Evolutionary conservation across 768 basidiomycete genomes (phyloP), one percentile per base, ranked within the genome.

Genomic region (Lanmaoa rubissima): DNA sequence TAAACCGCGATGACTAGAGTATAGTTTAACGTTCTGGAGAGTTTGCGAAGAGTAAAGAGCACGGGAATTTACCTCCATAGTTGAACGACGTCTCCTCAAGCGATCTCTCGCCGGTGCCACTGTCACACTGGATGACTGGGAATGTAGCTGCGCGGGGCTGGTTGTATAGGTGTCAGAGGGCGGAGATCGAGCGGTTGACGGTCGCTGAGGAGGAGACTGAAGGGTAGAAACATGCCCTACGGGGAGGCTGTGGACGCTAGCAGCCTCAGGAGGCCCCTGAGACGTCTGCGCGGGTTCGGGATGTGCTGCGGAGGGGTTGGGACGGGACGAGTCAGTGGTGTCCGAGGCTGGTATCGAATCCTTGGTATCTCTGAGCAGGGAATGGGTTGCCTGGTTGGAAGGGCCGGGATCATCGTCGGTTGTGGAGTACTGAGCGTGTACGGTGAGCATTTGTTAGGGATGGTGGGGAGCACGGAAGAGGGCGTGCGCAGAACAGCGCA

Each of bases 161-260:
- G 32, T 7, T 14, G 48, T 38, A 45, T 41, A 32, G 38, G 16
- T 0, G 40, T 52, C 58, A n/a, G 54, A 24, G 38, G 53, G 62
- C 19, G 67, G 58, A 19, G 62, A 64, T 47, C 71, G 70, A n/a
- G 70, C 65, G 28, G 78, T 71, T 1, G 73, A 70, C 3, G 73
- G 73, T 12, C 70, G 68, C 41, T 69, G 61, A 11, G 61, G 60
- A 5, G 72, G 61, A 24, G 69, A 50, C 13, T 78, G 73, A 69
- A 75, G 43, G 73, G 77, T 59, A 31, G 78, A 70, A 48, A 84
- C 78, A 64, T 80, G 80, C 16, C 79, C 79, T 12, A 74, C 75
- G 11, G 86, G 85, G 61, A 86, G 75, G 60, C 83, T 86, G 58
- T 82, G 85, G 6, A 82, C 70, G 61, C 87, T 88, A 62, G 76